Conservation (phyloP, 805 yeast genomes). For the Saccharomyces kudriavzevii region DNA sequence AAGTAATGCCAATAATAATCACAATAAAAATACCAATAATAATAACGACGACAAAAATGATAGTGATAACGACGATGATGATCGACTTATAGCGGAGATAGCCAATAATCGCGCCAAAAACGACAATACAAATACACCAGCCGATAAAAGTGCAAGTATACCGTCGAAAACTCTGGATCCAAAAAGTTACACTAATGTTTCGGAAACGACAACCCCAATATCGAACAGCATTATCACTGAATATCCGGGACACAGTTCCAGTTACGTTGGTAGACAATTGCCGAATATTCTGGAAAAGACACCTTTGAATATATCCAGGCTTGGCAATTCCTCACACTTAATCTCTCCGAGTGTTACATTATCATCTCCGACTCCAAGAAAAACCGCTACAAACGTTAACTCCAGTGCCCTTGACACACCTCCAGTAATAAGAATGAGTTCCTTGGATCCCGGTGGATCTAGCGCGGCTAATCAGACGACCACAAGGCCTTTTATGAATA, state of each 20-base stretch:
- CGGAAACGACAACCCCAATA: slow-evolving; percentile 1
- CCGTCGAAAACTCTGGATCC: slow-evolving; percentile 16
- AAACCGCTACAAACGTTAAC: neutral
- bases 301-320: slow-evolving; percentile 7
- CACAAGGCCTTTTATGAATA: neutral
- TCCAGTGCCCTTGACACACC: neutral
- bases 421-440: slow-evolving; percentile 1
- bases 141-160: neutral
- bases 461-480: neutral
- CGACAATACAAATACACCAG: neutral
- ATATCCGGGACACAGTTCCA: slow-evolving; percentile 9
- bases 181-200: slow-evolving; percentile 4
- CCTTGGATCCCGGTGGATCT: neutral
- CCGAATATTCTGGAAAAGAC: slow-evolving; percentile 20
- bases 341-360: neutral
- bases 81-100: slow-evolving; percentile 1
- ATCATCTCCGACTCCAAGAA: neutral
- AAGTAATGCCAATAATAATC: neutral
- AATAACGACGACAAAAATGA: neutral
- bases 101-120: neutral
- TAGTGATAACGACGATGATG: slow-evolving; percentile 2
- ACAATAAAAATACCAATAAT: neutral
- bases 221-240: neutral
- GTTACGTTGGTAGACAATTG: slow-evolving; percentile 9
- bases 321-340: neutral